Percentiles rank a stretch among this genome's conserved stretches.
Evolutionary conservation across 2,329 filamentous ascomycete species (phyloP).

Genomic region (Aspergillus puulaauensis): DNA sequence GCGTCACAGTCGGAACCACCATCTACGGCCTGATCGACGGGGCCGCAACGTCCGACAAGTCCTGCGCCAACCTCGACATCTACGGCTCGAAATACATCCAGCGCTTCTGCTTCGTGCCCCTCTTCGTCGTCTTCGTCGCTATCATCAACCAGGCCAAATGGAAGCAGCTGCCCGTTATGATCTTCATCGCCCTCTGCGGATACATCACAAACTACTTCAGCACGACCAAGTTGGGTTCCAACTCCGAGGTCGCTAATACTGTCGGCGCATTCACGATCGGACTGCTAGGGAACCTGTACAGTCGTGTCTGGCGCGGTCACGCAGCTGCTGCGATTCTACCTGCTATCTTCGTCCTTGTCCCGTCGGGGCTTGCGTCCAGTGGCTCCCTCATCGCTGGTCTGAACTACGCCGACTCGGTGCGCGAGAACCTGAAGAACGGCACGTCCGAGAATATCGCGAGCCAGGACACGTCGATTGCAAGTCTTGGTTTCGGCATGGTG

Average conservation of each 20-base stretch:
- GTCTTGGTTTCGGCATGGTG: slow-evolving; percentile 49
- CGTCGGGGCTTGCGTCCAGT: slow-evolving; percentile 59
- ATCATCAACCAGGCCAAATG: slow-evolving; percentile 82
- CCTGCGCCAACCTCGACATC: slow-evolving; percentile 52
- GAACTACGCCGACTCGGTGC: slow-evolving; percentile 52
- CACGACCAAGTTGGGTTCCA: slow-evolving; percentile 64
- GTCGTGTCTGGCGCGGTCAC: slow-evolving; percentile 69
- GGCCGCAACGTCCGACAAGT: slow-evolving; percentile 52
- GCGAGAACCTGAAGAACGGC: slow-evolving; percentile 30
- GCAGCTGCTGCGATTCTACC: slow-evolving; percentile 85
- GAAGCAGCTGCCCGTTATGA: slow-evolving; percentile 77
- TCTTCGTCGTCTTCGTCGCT: slow-evolving; percentile 73
- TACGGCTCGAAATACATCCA: slow-evolving; percentile 43
- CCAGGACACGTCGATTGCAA: slow-evolving; percentile 24
- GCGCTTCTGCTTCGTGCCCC: slow-evolving; percentile 71
- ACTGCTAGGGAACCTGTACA: slow-evolving; percentile 79
- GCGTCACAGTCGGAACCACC: slow-evolving; percentile 66
- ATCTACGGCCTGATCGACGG: slow-evolving; percentile 64
- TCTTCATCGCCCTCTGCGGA: slow-evolving; percentile 70
- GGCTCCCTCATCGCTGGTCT: slow-evolving; percentile 61
- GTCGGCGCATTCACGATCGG: slow-evolving; percentile 79
- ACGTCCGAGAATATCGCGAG: slow-evolving; percentile 9
- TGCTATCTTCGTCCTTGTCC: slow-evolving; percentile 75
- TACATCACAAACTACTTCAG: slow-evolving; percentile 77
- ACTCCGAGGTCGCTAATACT: slow-evolving; percentile 75